Percentiles rank a stretch among this genome's conserved stretches.
Conservation (phyloP, 169 alveolate genomes). For the Plasmodium vinckei region DNA sequence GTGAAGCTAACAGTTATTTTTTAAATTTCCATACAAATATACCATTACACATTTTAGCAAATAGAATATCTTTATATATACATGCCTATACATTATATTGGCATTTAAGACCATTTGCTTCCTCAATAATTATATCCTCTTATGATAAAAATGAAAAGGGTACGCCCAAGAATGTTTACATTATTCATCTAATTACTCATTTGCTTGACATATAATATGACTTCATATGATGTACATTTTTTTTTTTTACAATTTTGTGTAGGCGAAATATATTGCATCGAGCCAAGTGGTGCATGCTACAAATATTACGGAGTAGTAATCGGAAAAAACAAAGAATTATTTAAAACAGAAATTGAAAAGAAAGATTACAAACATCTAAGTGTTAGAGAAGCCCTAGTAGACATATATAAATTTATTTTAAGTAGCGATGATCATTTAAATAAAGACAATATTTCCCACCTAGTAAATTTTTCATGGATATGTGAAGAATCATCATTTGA, state of each 20-base stretch:
- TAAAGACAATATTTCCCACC: conserved; percentile 38
- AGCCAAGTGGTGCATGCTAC: conserved; percentile 93
- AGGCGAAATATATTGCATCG: conserved; percentile 91
- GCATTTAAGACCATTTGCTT: conserved; percentile 95
- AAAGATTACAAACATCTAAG: conserved; percentile 71
- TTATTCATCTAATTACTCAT: not conserved
- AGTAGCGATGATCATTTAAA: conserved; percentile 63
- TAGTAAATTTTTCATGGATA: conserved; percentile 53
- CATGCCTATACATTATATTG: conserved; percentile 93
- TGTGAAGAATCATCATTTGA: conserved; percentile 58
- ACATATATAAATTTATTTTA: conserved; percentile 44
- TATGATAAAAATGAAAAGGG: conserved; percentile 86
- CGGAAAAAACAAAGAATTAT: conserved; percentile 95
- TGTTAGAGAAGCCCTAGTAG: conserved; percentile 75
- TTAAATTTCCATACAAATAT: conserved; percentile 91
- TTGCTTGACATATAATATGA: not conserved
- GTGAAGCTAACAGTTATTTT: conserved; percentile 90
- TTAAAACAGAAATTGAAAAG: conserved; percentile 95
- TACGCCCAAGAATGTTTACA: not conserved
- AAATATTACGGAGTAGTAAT: conserved; percentile 94
- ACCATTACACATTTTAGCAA: conserved; percentile 93
- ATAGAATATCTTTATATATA: conserved; percentile 92
- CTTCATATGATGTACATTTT: not conserved
- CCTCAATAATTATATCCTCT: conserved; percentile 90
- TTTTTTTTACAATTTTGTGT: conserved; percentile 37